Evolutionary conservation across 2,329 filamentous ascomycete species (phyloP), one percentile per base, ranked within the genome.

Genomic region (Cercospora nicotianae): DNA sequence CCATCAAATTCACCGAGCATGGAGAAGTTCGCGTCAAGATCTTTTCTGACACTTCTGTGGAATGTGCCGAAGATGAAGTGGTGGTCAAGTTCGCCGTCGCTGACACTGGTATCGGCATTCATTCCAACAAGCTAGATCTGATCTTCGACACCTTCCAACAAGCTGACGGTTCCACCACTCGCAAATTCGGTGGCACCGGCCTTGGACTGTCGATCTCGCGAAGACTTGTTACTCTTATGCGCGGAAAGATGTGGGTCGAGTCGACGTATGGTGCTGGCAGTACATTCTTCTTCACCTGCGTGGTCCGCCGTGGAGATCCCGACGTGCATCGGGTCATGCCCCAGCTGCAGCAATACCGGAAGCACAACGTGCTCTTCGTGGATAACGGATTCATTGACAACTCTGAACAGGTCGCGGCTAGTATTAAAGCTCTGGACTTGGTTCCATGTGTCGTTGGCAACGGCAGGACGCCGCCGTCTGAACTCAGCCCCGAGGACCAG

Each of bases 101-200:
- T 20, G 95, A 98, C 79, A 98, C 95, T 39, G 95, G 95, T 73
- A 99, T 98, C 76, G 95, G 95, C 75, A 98, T 98, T 75, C 92
- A 94, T 75, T 88, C 91, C 72, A 94, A 98, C 81, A 98, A 98
- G 83, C 87, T 98, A 63, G 93, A 97, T 77, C 85, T 98, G 72
- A 98, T 99, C 77, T 98, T 99, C 81, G 95, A 98, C 81, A 98
- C 94, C 0, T 98, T 98, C 88, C 94, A 97, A 80, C 95, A 98
- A 82, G 95, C 95, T 20, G 95, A 98, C 78, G 94, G 94, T 42
- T 97, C 94, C 36, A 98, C 96, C 79, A 98, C 94, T 1, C 88
- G 94, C 74, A 95, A 96, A 78, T 98, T 98, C 79, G 94, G 94
- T 75, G 94, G 94, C 74, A 98, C 95, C 6, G 94, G 94, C 73